A percentile compares a stretch with the other conserved stretches of the same genome.
These are phyloP conservation scores for Linum usitatissimum DNA, from an alignment of 345 rosid genomes.

Conservation along the genomic window DNA sequence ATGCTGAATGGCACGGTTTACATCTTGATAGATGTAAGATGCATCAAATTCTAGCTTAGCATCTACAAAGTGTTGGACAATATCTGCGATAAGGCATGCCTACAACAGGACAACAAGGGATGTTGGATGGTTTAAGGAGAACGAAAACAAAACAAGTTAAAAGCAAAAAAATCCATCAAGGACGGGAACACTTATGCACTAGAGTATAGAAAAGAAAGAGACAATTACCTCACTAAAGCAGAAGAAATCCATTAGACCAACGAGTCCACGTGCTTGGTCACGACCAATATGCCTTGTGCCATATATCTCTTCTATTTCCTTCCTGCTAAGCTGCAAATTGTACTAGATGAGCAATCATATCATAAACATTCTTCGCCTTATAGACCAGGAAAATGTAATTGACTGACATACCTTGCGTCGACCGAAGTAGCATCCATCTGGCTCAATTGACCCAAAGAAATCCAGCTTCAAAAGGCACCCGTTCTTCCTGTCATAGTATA, in stretches of 20 bases:
- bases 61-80: conserved; percentile 83
- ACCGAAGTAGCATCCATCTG: conserved; percentile 90
- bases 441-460: conserved; percentile 96
- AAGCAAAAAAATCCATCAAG: no score
- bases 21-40: conserved; percentile 89
- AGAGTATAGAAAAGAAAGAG: conserved; percentile 1
- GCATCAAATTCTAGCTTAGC: conserved; percentile 93
- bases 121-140: neutral
- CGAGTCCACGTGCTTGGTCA: conserved; percentile 77
- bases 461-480: conserved; percentile 89
- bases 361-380: no score
- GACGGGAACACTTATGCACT: neutral
- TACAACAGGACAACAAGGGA: conserved; percentile 19
- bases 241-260: conserved; percentile 96
- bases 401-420: conserved; percentile 56
- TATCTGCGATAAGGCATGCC: conserved; percentile 94
- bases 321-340: conserved; percentile 47
- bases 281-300: conserved; percentile 92
- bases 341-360: neutral
- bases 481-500: conserved; percentile 71
- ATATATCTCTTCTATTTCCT: conserved; percentile 56
- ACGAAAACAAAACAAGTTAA: no score
- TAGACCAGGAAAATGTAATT: neutral
- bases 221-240: conserved; percentile 88
- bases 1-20: conserved; percentile 84